Evolutionary conservation across 352 stramenopile species (phyloP), one percentile per base, ranked within the genome.

Genomic region (Blastocystis sp.): DNA sequence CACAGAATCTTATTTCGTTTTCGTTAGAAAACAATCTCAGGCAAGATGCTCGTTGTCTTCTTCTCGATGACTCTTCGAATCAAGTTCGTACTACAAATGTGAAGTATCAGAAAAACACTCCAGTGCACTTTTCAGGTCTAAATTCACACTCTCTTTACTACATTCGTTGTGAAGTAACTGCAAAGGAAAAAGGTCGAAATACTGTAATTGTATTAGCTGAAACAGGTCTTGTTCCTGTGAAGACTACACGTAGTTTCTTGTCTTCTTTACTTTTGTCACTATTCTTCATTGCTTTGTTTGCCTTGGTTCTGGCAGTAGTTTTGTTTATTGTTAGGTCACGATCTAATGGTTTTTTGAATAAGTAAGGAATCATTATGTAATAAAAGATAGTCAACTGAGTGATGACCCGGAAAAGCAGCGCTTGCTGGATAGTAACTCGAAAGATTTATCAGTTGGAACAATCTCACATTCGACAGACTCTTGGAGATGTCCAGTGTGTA

Each of bases 391-490:
- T 29, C 73, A 34, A 50, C 13, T 45, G 4, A 23, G 73, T 18
- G 15, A 66, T 29, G 73, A 84, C 39, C 53, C 53, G 18, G 73
- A 84, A 29, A 68, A 66, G 56, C 73, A 84, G 56, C 50, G 29
- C 2, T n/a, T 84, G 2, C 56, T 84, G 56, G 8, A 59, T n/a
- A 13, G 29, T 2, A 59, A 59, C 1, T 59, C 50, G 50, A 59
- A 59, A 59, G 50, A 59, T n/a, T 59, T n/a, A 59, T 1, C 50
- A 13, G 50, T 80, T 4, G 26, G 41, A 8, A 80, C 11, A 20
- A 9, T 18, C 41, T 9, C 9, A 18, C 8, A 29, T 34, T 34
- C 29, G 56, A 55, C 64, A 29, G 53, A 84, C 15, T 54, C 47
- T 9, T 84, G 73, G 73, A 34, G 73, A 15, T 84, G 73, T 43